These are phyloP conservation scores for Orbilia oligospora DNA, from an alignment of 2,329 filamentous ascomycete species.

Conservation along the genomic window DNA sequence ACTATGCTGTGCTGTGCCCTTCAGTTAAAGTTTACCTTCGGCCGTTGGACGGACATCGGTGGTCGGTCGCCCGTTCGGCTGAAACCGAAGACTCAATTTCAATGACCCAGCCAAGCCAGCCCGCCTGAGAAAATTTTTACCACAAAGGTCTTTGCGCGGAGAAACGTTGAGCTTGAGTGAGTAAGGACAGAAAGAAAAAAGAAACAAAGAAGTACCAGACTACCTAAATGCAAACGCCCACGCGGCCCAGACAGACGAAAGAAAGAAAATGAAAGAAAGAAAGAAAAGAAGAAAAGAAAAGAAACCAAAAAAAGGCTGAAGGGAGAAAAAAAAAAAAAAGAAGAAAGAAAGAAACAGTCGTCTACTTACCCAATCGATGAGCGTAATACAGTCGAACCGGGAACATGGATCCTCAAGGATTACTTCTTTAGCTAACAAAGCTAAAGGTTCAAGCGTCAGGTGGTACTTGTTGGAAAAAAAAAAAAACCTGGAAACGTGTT, in stretches of 20 bases:
- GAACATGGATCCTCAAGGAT: slow-evolving; percentile 15
- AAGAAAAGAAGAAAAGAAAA: neutral
- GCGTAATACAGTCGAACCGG: neutral
- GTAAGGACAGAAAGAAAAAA: neutral
- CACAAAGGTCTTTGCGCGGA: neutral
- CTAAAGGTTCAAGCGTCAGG: neutral
- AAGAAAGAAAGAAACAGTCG: neutral
- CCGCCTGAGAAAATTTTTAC: slow-evolving; percentile 7
- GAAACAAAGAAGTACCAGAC: neutral
- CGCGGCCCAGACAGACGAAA: neutral
- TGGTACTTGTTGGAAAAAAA: slow-evolving; percentile 15
- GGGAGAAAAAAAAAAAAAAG: too few relatives aligned
- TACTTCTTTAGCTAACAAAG: neutral
- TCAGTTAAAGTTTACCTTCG: slow-evolving; percentile 26
- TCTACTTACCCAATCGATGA: slow-evolving; percentile 3
- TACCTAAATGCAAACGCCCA: slow-evolving; percentile 5
- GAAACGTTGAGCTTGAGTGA: neutral
- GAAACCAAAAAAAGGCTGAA: slow-evolving; percentile 1
- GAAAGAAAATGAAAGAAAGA: too few relatives aligned
- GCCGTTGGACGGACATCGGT: slow-evolving; percentile 18
- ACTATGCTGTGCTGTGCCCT: too few relatives aligned
- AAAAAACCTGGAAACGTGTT: slow-evolving; percentile 27
- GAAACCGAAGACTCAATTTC: neutral
- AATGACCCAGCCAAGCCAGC: neutral
- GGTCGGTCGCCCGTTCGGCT: slow-evolving; percentile 16